Evolutionary conservation across 1,139 yeast species (phyloP), one percentile per base, ranked within the genome.

Genomic region (Zhuliangozyma parablackwelliae): DNA sequence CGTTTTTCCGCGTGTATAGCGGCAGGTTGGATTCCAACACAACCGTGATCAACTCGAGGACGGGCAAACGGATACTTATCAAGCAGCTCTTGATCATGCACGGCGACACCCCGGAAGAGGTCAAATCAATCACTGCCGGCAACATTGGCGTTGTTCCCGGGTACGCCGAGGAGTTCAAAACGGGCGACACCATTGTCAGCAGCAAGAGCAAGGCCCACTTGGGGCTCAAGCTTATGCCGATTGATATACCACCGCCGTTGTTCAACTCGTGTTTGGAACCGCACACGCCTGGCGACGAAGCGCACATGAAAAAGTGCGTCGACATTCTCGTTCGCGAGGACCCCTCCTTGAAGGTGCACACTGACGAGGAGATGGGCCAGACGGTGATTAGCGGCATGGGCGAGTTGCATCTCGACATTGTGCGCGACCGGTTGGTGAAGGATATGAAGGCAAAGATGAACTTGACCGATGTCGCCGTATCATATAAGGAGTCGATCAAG

Each of bases 331-430:
- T 86, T 10, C 72, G 86, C 41, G 98, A 94, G 56, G 99, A 59
- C 34, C 72, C 57, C 8, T 61, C 67, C 2, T 47, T 61, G 30
- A 46, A 51, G 28, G 61, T 61, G 1, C 45, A 47, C 23, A 41
- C 39, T 36, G 97, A 92, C 53, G 95, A 86, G 45, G 97, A 90
- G 43, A 69, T 86, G 40, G 96, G 96, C 0, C 97, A 92, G 59
- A 81, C 89, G 1, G 70, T 89, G 24, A 59, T 92, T 27, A 80
- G 95, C 36, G 99, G 98, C 3, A 89, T 92, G 97, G 98, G 97
- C 12, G 96, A 89, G 52, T 67, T 92, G 36, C 98, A 92, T 59
- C 69, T 92, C 37, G 97, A 92, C 48, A 89, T 92, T 47, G 85
- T 94, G 2, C 72, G 74, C 37, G 95, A 88, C 48, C 69, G 97